These are phyloP conservation scores for Capsella rubella DNA, from an alignment of 441 rosid species.

Conservation along the genomic window DNA sequence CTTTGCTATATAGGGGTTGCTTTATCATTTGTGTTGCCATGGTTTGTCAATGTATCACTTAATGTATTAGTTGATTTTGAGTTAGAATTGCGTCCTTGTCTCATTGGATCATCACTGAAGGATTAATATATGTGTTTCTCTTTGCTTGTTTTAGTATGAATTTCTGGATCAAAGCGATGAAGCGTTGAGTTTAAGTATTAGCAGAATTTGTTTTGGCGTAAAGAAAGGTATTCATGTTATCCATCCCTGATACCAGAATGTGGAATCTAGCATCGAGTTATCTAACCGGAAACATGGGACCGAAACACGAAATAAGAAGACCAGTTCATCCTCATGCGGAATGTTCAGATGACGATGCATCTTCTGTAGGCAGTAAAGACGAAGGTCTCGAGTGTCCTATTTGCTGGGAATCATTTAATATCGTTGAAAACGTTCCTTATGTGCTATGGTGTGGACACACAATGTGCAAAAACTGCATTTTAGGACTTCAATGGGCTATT, in stretches of 20 bases:
- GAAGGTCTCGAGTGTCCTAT: slow-evolving; percentile 77
- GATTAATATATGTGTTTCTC: not conserved
- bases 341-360: slow-evolving; percentile 73
- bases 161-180: not conserved
- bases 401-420: slow-evolving; percentile 77
- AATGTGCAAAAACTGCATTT: slow-evolving; percentile 74
- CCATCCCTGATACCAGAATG: slow-evolving; percentile 55
- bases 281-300: slow-evolving; percentile 62
- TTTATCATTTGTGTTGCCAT: not conserved
- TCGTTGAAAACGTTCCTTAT: slow-evolving; percentile 76
- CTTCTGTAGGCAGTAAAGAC: slow-evolving; percentile 60
- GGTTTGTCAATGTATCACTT: not conserved
- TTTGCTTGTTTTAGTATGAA: slow-evolving; percentile 10
- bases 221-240: slow-evolving; percentile 40
- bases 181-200: slow-evolving; percentile 3
- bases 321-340: slow-evolving; percentile 49
- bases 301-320: slow-evolving; percentile 46
- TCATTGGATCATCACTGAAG: not conserved
- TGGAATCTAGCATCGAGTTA: slow-evolving; percentile 85
- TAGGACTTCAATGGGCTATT: slow-evolving; percentile 74
- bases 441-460: slow-evolving; percentile 86
- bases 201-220: not conserved
- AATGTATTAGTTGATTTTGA: not conserved
- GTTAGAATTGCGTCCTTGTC: not conserved
- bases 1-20: not conserved